A percentile compares a stretch with the other conserved stretches of the same genome.
Evolutionary conservation across 352 stramenopile genomes (phyloP).

Genomic region (Pythium vanterpoolii): DNA sequence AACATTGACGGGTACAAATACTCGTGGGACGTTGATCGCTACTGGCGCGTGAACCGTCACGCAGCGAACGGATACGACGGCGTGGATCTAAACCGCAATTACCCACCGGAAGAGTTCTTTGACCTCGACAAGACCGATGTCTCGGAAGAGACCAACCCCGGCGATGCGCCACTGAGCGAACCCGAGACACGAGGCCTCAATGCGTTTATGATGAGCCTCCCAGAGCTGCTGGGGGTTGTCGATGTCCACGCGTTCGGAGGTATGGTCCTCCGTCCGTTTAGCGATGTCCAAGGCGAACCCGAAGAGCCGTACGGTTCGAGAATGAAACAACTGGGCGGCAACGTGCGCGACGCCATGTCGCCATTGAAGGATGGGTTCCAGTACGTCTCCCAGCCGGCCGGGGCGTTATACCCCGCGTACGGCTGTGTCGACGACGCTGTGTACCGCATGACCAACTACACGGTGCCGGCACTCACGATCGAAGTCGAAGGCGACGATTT

Average conservation of each 20-base stretch:
- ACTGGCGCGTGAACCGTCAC: constrained; percentile 63
- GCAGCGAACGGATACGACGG: constrained; percentile 35
- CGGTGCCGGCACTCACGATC: constrained; percentile 60
- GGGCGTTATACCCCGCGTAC: constrained; percentile 59
- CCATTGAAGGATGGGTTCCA: constrained; percentile 26
- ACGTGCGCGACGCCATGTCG: constrained; percentile 47
- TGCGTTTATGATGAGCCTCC: constrained; percentile 48
- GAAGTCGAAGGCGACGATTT: constrained; percentile 72
- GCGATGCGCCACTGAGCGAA: constrained; percentile 54
- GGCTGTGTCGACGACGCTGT: constrained; percentile 69
- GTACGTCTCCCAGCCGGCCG: constrained; percentile 55
- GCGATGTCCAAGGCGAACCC: constrained; percentile 32
- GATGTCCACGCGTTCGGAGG: constrained; percentile 66
- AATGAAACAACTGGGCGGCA: constrained; percentile 42
- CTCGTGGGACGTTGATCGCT: constrained; percentile 54
- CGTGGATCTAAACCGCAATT: constrained; percentile 80
- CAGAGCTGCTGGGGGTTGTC: constrained; percentile 43
- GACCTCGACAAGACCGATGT: constrained; percentile 38
- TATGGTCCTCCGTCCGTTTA: constrained; percentile 65
- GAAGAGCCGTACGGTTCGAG: constrained; percentile 50
- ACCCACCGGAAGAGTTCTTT: constrained; percentile 54
- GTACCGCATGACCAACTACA: constrained; percentile 56
- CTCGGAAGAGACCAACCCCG: constrained; percentile 55
- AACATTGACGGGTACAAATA: constrained; percentile 83
- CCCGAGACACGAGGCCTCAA: constrained; percentile 43